phyloP scores from a whole-genome alignment of 2,329 filamentous ascomycete genomes.

The Hymenoscyphus scutula region DNA sequence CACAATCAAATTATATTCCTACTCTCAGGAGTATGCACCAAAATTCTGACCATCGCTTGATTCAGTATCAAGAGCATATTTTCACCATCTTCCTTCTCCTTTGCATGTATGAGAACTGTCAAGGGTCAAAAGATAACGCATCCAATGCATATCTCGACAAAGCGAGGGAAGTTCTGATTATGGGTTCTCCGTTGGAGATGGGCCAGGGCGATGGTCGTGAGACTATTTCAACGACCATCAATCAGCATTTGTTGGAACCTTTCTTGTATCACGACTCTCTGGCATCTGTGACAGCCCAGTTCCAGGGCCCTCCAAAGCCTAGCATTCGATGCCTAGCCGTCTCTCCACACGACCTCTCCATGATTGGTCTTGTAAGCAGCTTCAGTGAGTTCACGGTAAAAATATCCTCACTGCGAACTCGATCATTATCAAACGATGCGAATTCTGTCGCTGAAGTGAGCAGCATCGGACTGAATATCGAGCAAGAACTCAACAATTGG shows the following conservation, averaged over 20 bases:
- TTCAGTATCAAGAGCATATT: conserved; percentile 5
- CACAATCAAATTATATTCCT: conserved; percentile 17
- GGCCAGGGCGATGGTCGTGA: background rate
- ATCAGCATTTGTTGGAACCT: conserved; percentile 28
- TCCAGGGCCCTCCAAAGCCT: background rate
- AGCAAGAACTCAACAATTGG: conserved; percentile 24
- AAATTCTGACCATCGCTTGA: background rate
- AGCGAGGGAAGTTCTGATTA: conserved; percentile 19
- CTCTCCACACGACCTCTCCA: conserved; percentile 6
- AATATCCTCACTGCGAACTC: conserved; percentile 22
- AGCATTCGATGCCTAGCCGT: conserved; percentile 8
- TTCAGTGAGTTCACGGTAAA: conserved; percentile 22
- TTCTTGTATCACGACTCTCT: conserved; percentile 27
- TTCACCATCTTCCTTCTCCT: conserved; percentile 21
- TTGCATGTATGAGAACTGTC: conserved; percentile 26
- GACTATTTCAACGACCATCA: conserved; percentile 16
- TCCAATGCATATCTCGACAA: conserved; percentile 20
- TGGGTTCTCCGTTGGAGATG: conserved; percentile 11
- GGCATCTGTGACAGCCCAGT: conserved; percentile 22
- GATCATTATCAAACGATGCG: conserved; percentile 6
- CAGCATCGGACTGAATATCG: conserved; percentile 18
- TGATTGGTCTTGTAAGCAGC: conserved; percentile 22
- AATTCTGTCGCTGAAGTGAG: conserved; percentile 12
- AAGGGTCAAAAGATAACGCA: conserved; percentile 19
- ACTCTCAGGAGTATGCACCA: background rate